Evolutionary conservation across 257 asterid genomes (phyloP).

Genomic region (Solanum paucissectum): DNA sequence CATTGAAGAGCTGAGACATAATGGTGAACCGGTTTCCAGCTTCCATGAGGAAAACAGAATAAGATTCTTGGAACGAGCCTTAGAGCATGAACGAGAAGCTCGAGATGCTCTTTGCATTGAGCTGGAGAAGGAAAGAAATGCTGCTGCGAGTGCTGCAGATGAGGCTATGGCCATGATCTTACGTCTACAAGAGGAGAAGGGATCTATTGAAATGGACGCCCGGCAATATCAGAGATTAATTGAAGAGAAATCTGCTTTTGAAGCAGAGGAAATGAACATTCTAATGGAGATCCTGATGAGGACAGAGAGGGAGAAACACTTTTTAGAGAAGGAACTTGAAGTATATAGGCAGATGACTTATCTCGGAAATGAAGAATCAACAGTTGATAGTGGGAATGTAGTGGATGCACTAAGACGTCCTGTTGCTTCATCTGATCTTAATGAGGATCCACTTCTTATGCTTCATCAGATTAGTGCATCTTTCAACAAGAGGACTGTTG

Average conservation of each 20-base stretch:
- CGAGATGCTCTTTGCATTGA: conserved; percentile 27
- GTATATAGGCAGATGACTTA: conserved; percentile 33
- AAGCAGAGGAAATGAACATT: conserved; percentile 79
- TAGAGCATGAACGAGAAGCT: conserved; percentile 50
- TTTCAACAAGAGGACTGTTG: conserved; percentile 23
- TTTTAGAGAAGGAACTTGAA: conserved; percentile 74
- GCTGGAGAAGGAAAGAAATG: conserved; percentile 90
- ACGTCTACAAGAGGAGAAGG: conserved; percentile 91
- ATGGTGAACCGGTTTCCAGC: neutral
- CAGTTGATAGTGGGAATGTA: conserved; percentile 2
- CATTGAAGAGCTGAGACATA: conserved; percentile 11
- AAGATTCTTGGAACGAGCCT: conserved; percentile 44
- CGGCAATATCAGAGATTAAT: conserved; percentile 72
- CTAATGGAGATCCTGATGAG: conserved; percentile 66
- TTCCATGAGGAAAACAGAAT: conserved; percentile 19
- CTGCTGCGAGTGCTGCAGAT: conserved; percentile 91
- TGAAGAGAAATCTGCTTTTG: conserved; percentile 79
- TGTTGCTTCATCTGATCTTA: conserved; percentile 18
- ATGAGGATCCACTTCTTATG: conserved; percentile 34
- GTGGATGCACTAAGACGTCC: neutral
- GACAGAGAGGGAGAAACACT: conserved; percentile 70
- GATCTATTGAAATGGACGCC: conserved; percentile 79
- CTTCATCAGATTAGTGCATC: conserved; percentile 29
- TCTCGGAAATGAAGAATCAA: conserved; percentile 24
- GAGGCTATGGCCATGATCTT: conserved; percentile 98